phyloP scores from a whole-genome alignment of 1,139 yeast genomes.

The Yamadazyma siamensis region DNA sequence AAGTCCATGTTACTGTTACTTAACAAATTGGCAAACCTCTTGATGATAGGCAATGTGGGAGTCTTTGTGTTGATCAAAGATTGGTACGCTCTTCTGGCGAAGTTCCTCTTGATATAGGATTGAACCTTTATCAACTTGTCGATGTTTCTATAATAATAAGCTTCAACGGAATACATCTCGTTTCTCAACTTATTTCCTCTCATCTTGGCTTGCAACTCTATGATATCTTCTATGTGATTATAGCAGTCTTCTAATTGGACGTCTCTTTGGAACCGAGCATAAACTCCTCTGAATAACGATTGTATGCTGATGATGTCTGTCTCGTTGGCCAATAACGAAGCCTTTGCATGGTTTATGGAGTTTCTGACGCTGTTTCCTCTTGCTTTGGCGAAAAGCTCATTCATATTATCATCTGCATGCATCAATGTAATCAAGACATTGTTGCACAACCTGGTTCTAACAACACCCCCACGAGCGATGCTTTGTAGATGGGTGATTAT shows the following conservation, averaged over 20 bases:
- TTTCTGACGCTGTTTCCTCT: constrained; percentile 44
- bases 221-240: constrained; percentile 35
- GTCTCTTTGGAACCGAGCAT: constrained; percentile 49
- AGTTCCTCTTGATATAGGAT: constrained; percentile 64
- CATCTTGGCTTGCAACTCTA: constrained; percentile 46
- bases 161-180: constrained; percentile 34
- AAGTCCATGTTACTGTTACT: constrained; percentile 75
- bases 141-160: constrained; percentile 54
- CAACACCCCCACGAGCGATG: constrained; percentile 49
- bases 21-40: constrained; percentile 71
- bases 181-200: constrained; percentile 46
- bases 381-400: constrained; percentile 39
- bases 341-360: constrained; percentile 19
- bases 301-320: constrained; percentile 28
- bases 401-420: constrained; percentile 36
- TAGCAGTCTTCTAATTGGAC: constrained; percentile 52
- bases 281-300: constrained; percentile 43
- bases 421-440: constrained; percentile 40
- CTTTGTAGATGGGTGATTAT: constrained; percentile 43
- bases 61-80: constrained; percentile 64
- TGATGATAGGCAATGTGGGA: constrained; percentile 77
- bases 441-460: constrained; percentile 45
- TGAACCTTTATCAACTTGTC: constrained; percentile 68
- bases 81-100: constrained; percentile 71
- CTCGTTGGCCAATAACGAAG: constrained; percentile 20